Evolutionary conservation across 306 rosid genomes (phyloP).

Genomic region (Datisca glomerata): DNA sequence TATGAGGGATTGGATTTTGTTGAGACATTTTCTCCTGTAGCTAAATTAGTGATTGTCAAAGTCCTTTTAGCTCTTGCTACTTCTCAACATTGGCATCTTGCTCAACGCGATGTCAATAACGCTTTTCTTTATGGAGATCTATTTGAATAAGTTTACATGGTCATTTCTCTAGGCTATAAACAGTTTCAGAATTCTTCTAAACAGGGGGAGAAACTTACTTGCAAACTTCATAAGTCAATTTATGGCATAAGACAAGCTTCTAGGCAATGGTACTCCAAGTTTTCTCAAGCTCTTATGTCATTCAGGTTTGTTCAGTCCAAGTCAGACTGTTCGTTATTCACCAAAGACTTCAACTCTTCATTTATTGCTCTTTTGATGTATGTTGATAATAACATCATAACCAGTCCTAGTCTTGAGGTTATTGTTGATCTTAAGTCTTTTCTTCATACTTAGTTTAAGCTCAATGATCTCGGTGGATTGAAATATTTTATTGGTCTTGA

Average conservation of each 20-base stretch:
- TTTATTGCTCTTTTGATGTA: no score
- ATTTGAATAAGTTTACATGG: neutral
- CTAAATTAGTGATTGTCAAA: no score
- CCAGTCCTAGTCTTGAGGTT: neutral
- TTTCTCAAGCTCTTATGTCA: neutral
- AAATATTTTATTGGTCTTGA: slow-evolving; percentile 1
- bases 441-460: neutral
- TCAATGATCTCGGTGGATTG: neutral
- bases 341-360: no score
- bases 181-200: neutral
- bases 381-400: no score
- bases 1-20: no score
- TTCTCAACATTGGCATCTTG: neutral
- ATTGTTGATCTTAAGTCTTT: neutral
- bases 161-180: neutral
- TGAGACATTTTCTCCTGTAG: neutral
- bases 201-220: neutral
- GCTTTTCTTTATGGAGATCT: no score
- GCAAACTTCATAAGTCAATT: neutral
- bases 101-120: neutral
- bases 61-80: neutral
- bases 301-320: neutral
- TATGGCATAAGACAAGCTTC: no score
- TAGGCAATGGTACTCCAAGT: neutral
- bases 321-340: neutral